These are phyloP conservation scores for Rhizopogon vulgaris DNA, from an alignment of 768 basidiomycete genomes.

Conservation along the genomic window DNA sequence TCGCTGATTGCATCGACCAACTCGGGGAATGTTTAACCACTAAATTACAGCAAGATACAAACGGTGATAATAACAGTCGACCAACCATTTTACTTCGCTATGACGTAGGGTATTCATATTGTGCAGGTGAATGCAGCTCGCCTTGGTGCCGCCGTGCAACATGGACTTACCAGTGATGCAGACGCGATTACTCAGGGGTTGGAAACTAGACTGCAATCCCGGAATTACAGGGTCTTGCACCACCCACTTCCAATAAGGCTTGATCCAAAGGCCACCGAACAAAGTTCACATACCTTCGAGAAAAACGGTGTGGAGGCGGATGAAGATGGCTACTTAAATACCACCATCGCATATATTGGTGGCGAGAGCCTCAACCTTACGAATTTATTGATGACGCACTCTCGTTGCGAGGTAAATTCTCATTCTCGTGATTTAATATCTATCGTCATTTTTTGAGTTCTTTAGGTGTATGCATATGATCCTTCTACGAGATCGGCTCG, in stretches of 20 bases:
- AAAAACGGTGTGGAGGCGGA: neutral
- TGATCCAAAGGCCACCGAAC: slow-evolving; percentile 6
- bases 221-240: slow-evolving; percentile 29
- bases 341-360: slow-evolving; percentile 58
- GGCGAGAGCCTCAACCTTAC: slow-evolving; percentile 73
- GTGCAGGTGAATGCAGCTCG: slow-evolving; percentile 39
- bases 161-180: neutral
- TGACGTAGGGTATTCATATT: slow-evolving; percentile 74
- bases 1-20: slow-evolving; percentile 40
- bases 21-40: slow-evolving; percentile 31
- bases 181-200: neutral
- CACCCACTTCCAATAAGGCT: slow-evolving; percentile 24
- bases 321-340: neutral
- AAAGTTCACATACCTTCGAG: neutral
- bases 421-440: neutral
- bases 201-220: neutral
- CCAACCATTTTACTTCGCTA: slow-evolving; percentile 53
- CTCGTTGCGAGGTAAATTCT: slow-evolving; percentile 48
- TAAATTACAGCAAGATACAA: neutral
- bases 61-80: neutral
- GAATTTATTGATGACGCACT: slow-evolving; percentile 83
- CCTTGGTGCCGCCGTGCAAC: neutral
- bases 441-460: neutral
- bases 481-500: slow-evolving; percentile 42
- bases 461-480: slow-evolving; percentile 73